These are phyloP conservation scores for Colletotrichum sp. DNA, from an alignment of 2,329 filamentous ascomycete species.

Conservation along the genomic window DNA sequence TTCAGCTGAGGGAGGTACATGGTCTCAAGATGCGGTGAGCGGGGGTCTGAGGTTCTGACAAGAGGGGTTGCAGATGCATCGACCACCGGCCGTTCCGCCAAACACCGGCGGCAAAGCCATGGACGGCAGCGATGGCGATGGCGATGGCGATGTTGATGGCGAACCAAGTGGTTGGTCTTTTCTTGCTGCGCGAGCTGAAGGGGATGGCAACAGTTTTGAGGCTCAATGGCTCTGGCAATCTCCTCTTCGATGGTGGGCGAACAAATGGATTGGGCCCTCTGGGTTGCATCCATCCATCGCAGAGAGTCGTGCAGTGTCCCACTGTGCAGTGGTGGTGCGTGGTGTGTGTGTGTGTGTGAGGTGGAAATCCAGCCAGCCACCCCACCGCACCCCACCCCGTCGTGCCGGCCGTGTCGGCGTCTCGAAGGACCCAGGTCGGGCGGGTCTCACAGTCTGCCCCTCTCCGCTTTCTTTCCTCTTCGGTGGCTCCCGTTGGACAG, in stretches of 20 bases:
- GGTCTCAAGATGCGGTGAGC: conserved; percentile 7
- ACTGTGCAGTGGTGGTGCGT: background rate
- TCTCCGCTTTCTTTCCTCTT: conserved; percentile 15
- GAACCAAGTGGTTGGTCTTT: background rate
- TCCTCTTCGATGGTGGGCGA: background rate
- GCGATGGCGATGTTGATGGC: background rate
- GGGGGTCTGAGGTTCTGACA: background rate
- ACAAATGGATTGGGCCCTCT: background rate
- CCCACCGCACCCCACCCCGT: background rate
- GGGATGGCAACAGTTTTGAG: background rate
- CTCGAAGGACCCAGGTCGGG: background rate
- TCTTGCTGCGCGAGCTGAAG: background rate
- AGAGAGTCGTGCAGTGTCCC: background rate
- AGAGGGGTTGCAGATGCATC: background rate
- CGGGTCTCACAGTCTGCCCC: background rate
- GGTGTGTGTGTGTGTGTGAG: background rate
- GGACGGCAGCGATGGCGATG: background rate
- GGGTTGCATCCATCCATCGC: background rate
- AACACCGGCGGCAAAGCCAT: background rate
- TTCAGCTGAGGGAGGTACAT: background rate
- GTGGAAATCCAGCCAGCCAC: conserved; percentile 3
- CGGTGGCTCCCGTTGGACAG: conserved; percentile 14
- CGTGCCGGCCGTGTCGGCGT: conserved; percentile 13
- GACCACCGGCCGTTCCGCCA: background rate
- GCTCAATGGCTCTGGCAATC: background rate